Evolutionary conservation across 257 asterid genomes (phyloP).

Genomic region (Mentha longifolia): DNA sequence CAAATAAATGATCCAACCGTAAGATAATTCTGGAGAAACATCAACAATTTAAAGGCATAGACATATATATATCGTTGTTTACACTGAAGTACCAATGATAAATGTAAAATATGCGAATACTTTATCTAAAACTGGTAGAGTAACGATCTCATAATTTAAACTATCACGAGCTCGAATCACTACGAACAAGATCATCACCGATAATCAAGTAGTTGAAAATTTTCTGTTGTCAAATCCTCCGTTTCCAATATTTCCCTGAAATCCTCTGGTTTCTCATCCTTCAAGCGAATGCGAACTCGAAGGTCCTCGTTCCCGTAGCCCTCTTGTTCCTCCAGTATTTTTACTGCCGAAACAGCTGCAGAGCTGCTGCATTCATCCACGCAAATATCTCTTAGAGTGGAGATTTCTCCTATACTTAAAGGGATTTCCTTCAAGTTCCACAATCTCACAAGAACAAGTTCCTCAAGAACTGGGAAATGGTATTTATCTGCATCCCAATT

Average conservation of each 20-base stretch:
- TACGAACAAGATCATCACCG: not conserved
- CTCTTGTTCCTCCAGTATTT: constrained; percentile 21
- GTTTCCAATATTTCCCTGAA: not conserved
- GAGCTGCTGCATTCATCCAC: not conserved
- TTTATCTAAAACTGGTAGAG: too few relatives aligned
- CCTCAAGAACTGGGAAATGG: constrained; percentile 24
- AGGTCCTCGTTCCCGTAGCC: constrained; percentile 15
- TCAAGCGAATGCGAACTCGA: not conserved
- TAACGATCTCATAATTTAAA: not conserved
- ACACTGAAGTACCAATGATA: too few relatives aligned
- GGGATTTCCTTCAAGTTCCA: constrained; percentile 27
- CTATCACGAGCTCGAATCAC: not conserved
- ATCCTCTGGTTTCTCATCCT: not conserved
- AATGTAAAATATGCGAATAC: too few relatives aligned
- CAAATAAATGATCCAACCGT: too few relatives aligned
- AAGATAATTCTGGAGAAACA: too few relatives aligned
- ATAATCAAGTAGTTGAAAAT: not conserved
- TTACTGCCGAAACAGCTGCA: constrained; percentile 2
- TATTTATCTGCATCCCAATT: constrained; percentile 23
- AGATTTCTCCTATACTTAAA: constrained; percentile 28
- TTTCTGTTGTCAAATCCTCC: constrained; percentile 1
- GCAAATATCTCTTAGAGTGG: not conserved
- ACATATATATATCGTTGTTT: too few relatives aligned
- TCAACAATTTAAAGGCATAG: too few relatives aligned
- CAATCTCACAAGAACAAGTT: constrained; percentile 1